phyloP scores from a whole-genome alignment of 1,284 basidiomycete genomes.

The Apiotrichum laibachii region DNA sequence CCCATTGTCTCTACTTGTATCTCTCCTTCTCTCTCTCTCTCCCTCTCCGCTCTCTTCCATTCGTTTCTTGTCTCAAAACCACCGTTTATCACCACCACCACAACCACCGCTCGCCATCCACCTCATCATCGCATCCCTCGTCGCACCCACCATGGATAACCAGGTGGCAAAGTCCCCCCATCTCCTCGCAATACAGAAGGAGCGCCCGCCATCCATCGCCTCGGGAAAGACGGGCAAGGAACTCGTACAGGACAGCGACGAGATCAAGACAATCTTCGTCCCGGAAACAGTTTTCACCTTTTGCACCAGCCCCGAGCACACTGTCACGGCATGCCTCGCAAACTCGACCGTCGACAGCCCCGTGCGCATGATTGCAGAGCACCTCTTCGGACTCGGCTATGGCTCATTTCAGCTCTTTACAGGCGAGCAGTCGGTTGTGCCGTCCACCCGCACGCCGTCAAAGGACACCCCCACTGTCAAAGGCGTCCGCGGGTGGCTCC shows the following conservation, averaged over 20 bases:
- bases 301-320: slow-evolving; percentile 20
- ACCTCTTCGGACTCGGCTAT: slow-evolving; percentile 23
- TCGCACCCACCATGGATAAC: not conserved
- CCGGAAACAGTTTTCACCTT: slow-evolving; percentile 20
- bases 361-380: slow-evolving; percentile 25
- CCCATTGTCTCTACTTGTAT: not conserved
- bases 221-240: slow-evolving; percentile 17
- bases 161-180: not conserved
- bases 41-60: not conserved
- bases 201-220: slow-evolving; percentile 6
- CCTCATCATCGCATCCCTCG: not conserved
- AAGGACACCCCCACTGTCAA: not conserved
- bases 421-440: not conserved
- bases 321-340: slow-evolving; percentile 17
- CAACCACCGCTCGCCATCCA: not conserved
- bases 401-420: slow-evolving; percentile 21
- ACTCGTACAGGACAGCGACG: slow-evolving; percentile 14
- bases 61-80: not conserved
- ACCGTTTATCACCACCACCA: no score
- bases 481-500: slow-evolving; percentile 7
- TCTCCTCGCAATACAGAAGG: not conserved
- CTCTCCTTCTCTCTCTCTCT: not conserved
- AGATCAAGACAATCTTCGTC: slow-evolving; percentile 15
- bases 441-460: not conserved
- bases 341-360: slow-evolving; percentile 24